Evolutionary conservation across 2,329 filamentous ascomycete species (phyloP).

Genomic region (Trichoderma sp.): DNA sequence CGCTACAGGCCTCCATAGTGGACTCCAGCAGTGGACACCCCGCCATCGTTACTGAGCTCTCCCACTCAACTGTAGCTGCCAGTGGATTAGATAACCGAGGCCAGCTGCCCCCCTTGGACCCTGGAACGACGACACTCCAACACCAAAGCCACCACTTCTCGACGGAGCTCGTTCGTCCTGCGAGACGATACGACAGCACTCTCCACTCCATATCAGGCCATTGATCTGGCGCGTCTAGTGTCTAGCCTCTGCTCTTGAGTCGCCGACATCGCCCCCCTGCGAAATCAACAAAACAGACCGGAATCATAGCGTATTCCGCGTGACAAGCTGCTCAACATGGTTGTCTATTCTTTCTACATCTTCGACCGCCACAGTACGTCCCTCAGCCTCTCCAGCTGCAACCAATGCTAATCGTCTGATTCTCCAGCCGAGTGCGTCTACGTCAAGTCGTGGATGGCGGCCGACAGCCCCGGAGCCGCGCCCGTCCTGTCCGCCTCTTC

Average conservation of each 20-base stretch:
- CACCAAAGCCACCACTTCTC: not conserved
- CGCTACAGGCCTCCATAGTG: not conserved
- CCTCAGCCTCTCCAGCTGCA: not conserved
- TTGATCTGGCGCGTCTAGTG: not conserved
- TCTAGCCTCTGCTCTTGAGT: not conserved
- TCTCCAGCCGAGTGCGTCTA: slow-evolving; percentile 91
- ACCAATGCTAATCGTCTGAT: slow-evolving; percentile 20
- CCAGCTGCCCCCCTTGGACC: not conserved
- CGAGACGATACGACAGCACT: not conserved
- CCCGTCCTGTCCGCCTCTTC: slow-evolving; percentile 37
- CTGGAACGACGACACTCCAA: not conserved
- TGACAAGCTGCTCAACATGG: slow-evolving; percentile 57
- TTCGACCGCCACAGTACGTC: slow-evolving; percentile 93
- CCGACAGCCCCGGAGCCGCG: slow-evolving; percentile 23
- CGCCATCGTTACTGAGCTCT: not conserved
- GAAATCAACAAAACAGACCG: not conserved
- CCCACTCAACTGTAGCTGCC: not conserved
- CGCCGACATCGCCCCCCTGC: not conserved
- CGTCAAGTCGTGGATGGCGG: slow-evolving; percentile 75
- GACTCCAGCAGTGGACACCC: not conserved
- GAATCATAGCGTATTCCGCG: not conserved
- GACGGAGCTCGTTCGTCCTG: not conserved
- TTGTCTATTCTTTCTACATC: slow-evolving; percentile 96
- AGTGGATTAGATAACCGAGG: slow-evolving; percentile 11
- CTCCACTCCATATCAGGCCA: not conserved